A percentile compares a stretch with the other conserved stretches of the same genome.
Conservation (phyloP, 2,329 filamentous ascomycete genomes). For the Neofusicoccum umdonicola region DNA sequence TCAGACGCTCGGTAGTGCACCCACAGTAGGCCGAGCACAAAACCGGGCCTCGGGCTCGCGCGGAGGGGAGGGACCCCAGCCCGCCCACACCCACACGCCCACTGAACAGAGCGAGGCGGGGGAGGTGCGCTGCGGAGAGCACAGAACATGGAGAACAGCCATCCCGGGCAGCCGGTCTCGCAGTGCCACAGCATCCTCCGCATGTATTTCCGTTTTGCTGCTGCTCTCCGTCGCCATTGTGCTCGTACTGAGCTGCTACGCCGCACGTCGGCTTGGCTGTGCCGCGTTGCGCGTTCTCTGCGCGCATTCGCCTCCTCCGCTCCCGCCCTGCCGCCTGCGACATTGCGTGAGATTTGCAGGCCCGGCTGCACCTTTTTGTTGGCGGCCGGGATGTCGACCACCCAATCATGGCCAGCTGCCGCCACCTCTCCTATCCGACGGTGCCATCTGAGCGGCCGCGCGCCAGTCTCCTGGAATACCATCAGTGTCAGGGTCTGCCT, state of each 20-base stretch:
- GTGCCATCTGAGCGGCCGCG: background rate
- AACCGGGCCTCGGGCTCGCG: background rate
- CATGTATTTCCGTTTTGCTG: background rate
- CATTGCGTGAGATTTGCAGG: background rate
- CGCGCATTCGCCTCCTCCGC: background rate
- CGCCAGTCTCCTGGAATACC: background rate
- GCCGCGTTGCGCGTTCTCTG: background rate
- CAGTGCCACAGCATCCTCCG: background rate
- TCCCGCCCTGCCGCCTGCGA: background rate
- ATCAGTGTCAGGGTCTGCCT: background rate
- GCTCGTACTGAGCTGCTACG: background rate
- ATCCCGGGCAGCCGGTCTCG: background rate
- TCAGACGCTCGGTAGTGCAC: constrained; percentile 3
- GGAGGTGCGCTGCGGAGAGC: background rate
- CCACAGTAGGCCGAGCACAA: background rate
- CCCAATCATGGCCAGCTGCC: background rate
- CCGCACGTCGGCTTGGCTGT: background rate
- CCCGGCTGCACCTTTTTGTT: background rate
- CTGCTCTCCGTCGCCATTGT: background rate
- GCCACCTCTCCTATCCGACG: background rate
- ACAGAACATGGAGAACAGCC: background rate
- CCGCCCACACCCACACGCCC: background rate
- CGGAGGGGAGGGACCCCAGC: background rate
- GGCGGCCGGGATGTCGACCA: background rate
- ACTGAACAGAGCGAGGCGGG: background rate